Evolutionary conservation across 1,284 basidiomycete genomes (phyloP).

Genomic region (Clitocybe nebularis): DNA sequence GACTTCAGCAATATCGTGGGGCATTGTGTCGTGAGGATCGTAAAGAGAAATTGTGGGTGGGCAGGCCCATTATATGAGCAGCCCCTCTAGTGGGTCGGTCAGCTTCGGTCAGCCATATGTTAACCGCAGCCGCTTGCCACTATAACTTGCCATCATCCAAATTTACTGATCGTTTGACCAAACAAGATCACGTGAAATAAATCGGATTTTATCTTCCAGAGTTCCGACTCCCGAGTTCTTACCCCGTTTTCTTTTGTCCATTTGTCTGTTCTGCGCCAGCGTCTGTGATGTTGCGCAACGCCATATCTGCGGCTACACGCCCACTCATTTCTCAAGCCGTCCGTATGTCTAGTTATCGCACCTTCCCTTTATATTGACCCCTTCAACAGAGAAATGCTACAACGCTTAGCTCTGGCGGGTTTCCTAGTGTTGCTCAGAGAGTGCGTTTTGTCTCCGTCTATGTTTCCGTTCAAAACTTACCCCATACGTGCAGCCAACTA

Average conservation of each 20-base stretch:
- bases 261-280: conserved; percentile 19
- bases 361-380: conserved; percentile 7
- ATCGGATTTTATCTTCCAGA: conserved; percentile 4
- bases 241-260: conserved; percentile 20
- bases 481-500: conserved; percentile 57
- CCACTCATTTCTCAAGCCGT: conserved; percentile 53
- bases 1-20: conserved; percentile 35
- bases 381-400: conserved; percentile 62
- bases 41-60: conserved; percentile 3
- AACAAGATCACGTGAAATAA: neutral
- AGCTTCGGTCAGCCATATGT: neutral
- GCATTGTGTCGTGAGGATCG: conserved; percentile 8
- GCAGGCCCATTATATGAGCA: neutral
- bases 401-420: conserved; percentile 77
- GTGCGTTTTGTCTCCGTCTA: conserved; percentile 35
- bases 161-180: neutral
- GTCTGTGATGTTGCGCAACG: conserved; percentile 63
- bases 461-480: conserved; percentile 2
- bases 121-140: too few relatives aligned
- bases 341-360: too few relatives aligned
- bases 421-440: conserved; percentile 70
- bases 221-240: conserved; percentile 13
- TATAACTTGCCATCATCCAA: neutral
- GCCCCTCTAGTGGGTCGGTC: neutral
- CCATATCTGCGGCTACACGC: conserved; percentile 53